A percentile compares a stretch with the other conserved stretches of the same genome.
Conservation (phyloP, 768 basidiomycete species). For the Imleria badia region DNA sequence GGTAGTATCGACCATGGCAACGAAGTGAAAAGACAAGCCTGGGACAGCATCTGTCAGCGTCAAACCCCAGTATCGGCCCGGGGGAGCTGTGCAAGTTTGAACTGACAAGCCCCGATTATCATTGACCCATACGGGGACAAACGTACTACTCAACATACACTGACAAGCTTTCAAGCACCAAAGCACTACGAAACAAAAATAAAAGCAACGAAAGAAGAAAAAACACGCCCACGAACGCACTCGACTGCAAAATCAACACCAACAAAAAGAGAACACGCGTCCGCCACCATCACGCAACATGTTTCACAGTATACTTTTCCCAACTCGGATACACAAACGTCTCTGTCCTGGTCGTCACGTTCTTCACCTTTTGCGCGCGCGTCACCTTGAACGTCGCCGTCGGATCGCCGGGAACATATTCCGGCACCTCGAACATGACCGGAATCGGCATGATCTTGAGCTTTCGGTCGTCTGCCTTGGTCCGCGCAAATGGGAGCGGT, state of each 20-base stretch:
- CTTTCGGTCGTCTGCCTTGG: constrained; percentile 49
- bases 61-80: too few relatives aligned
- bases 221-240: background rate
- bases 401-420: constrained; percentile 16
- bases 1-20: too few relatives aligned
- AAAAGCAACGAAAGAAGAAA: too few relatives aligned
- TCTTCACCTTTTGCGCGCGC: constrained; percentile 24
- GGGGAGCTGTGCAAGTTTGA: too few relatives aligned
- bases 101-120: background rate
- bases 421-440: constrained; percentile 39
- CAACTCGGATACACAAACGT: constrained; percentile 58
- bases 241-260: background rate
- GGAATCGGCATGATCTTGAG: constrained; percentile 53
- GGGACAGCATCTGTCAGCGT: too few relatives aligned
- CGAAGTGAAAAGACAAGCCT: too few relatives aligned
- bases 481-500: constrained; percentile 53
- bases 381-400: constrained; percentile 30
- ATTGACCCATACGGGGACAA: background rate
- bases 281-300: constrained; percentile 16
- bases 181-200: background rate
- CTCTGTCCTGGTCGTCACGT: constrained; percentile 39
- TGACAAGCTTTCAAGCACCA: background rate
- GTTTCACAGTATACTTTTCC: constrained; percentile 61
- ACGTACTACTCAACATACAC: constrained; percentile 3
- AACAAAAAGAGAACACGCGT: background rate